Percentiles rank a stretch among this genome's conserved stretches.
Evolutionary conservation across 1,139 yeast species (phyloP).

Genomic region (Geotrichum reessii): DNA sequence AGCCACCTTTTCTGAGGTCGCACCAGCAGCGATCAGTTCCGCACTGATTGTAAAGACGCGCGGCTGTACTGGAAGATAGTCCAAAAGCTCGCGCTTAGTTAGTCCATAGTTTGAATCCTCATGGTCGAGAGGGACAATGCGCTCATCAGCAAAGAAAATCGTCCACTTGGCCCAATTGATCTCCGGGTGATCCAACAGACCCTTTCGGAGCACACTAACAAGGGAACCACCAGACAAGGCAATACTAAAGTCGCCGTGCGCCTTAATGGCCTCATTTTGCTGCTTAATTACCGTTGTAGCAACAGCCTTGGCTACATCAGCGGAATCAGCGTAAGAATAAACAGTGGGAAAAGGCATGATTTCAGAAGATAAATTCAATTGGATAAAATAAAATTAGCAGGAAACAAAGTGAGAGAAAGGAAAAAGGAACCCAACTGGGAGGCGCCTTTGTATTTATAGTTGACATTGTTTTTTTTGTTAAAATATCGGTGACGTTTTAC

Average conservation of each 20-base stretch:
- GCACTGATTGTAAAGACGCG: constrained; percentile 49
- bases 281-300: constrained; percentile 82
- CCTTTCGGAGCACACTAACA: constrained; percentile 66
- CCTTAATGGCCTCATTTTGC: constrained; percentile 58
- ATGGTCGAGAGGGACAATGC: constrained; percentile 61
- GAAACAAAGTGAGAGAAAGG: not conserved
- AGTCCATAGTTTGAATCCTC: constrained; percentile 65
- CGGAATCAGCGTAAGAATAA: constrained; percentile 26
- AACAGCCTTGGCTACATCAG: constrained; percentile 51
- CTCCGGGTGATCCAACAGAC: constrained; percentile 55
- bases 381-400: too few species aligned
- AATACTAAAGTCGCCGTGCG: constrained; percentile 47
- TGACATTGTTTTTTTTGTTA: too few species aligned
- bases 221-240: constrained; percentile 91
- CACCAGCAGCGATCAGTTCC: constrained; percentile 47
- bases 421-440: not conserved
- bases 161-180: constrained; percentile 65
- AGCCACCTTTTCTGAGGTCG: constrained; percentile 10
- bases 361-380: not conserved
- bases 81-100: constrained; percentile 53
- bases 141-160: constrained; percentile 66
- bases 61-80: constrained; percentile 38
- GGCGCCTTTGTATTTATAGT: not conserved
- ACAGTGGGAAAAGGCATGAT: constrained; percentile 26
- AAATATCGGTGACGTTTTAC: not conserved